These are phyloP conservation scores for Rheum nobile DNA, from an alignment of 148 eudicot genomes.

Conservation along the genomic window DNA sequence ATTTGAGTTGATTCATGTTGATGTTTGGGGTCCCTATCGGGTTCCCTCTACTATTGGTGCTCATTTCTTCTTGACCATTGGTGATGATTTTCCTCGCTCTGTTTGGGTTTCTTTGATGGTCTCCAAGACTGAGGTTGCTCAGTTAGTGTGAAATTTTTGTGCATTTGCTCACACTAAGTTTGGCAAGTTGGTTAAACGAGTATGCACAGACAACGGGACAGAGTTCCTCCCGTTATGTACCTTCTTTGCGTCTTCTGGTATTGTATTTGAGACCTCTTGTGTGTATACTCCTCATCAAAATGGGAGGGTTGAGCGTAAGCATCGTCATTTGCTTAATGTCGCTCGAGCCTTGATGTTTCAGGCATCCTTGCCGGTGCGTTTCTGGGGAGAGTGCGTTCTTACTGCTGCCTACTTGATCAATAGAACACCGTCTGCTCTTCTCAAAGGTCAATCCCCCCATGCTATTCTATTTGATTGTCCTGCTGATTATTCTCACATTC, in stretches of 20 bases:
- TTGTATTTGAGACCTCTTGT: background rate
- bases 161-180: background rate
- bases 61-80: background rate
- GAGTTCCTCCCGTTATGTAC: background rate
- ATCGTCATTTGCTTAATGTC: too few relatives aligned
- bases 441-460: too few relatives aligned
- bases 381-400: too few relatives aligned
- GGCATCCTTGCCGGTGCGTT: too few relatives aligned
- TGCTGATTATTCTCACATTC: too few relatives aligned
- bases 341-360: too few relatives aligned
- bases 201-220: background rate
- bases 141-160: background rate
- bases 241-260: background rate
- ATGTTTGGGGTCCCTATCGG: too few relatives aligned
- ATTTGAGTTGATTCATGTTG: background rate
- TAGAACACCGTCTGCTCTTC: too few relatives aligned
- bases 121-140: background rate
- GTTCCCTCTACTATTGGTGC: background rate
- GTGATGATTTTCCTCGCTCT: background rate
- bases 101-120: background rate
- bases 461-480: too few relatives aligned
- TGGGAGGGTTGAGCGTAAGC: too few relatives aligned
- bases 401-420: too few relatives aligned
- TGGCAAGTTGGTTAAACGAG: background rate
- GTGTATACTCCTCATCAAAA: too few relatives aligned